phyloP scores from a whole-genome alignment of 2,329 filamentous ascomycete species.

The Fusarium veterinarium region DNA sequence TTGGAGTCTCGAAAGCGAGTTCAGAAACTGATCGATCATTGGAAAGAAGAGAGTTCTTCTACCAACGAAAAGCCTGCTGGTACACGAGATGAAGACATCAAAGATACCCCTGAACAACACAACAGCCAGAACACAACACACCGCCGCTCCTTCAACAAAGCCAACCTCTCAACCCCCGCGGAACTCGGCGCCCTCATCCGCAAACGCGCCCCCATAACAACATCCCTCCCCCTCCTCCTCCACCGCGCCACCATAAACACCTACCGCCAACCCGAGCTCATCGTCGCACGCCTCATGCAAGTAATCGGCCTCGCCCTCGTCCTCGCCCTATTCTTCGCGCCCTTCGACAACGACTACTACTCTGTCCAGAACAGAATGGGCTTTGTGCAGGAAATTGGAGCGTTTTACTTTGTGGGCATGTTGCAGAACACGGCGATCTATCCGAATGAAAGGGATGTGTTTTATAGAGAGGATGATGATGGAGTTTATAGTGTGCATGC shows the following conservation, averaged over 20 bases:
- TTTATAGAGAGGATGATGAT: constrained; percentile 81
- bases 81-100: constrained; percentile 47
- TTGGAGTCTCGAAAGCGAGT: constrained; percentile 72
- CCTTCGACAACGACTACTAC: constrained; percentile 74
- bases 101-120: neutral
- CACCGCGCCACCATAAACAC: constrained; percentile 77
- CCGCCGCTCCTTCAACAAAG: constrained; percentile 57
- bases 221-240: constrained; percentile 75
- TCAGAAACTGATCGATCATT: constrained; percentile 68
- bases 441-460: constrained; percentile 77
- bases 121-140: constrained; percentile 34
- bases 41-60: constrained; percentile 53
- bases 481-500: constrained; percentile 76
- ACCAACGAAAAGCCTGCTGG: constrained; percentile 39
- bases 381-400: constrained; percentile 77
- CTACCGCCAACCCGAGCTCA: constrained; percentile 71
- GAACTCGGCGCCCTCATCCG: constrained; percentile 77
- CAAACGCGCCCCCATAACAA: constrained; percentile 68
- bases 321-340: constrained; percentile 77
- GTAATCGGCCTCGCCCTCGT: constrained; percentile 72
- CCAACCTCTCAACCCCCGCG: constrained; percentile 71
- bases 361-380: constrained; percentile 79
- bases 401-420: constrained; percentile 82
- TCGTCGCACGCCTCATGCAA: constrained; percentile 75
- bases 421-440: constrained; percentile 82